Evolutionary conservation across 108 stramenopile species (phyloP), one percentile per base, ranked within the genome.

Genomic region (Nitzschia palea): DNA sequence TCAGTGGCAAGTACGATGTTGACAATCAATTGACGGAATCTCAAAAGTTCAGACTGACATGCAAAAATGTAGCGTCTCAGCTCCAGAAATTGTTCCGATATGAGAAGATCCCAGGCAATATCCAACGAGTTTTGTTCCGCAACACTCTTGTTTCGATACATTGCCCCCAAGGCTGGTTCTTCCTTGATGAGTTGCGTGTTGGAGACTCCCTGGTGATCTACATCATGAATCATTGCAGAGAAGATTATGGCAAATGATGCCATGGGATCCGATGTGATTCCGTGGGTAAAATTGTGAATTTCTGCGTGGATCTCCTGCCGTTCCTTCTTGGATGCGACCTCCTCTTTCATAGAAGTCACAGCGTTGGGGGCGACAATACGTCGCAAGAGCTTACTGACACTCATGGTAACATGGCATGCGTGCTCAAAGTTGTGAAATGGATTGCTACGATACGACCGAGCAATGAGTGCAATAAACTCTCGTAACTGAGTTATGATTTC

Each of bases 131-230:
- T 62, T 55, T 85, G 84, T 50, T 85, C 84, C 5, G 80, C 78
- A 34, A 80, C 76, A 44, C 72, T 74, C 69, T 81, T 80, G 63
- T 85, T 80, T 50, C 78, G 78, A 64, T 85, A 85, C 40, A 79
- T 27, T n/a, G 74, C 43, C 10, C 80, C 84, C 35, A 85, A 50
- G 22, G 48, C 73, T 6, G 56, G 51, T 22, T 37, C 33, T 42
- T 77, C 76, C 45, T 57, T 48, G 14, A 70, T 60, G 14, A 77
- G 68, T 28, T 77, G 76, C 2, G 35, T 20, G 44, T 77, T 77
- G 15, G 67, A 54, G 26, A 77, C 42, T 29, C 76, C 76, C 31
- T 47, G 62, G 22, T 63, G 62, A 12, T 63, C 62, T n/a, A 48
- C 62, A 30, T 63, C 62, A 22, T 63, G 62, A 34, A 63, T 63